Evolutionary conservation across 768 basidiomycete species (phyloP).

Genomic region (Gautieria morchelliformis): DNA sequence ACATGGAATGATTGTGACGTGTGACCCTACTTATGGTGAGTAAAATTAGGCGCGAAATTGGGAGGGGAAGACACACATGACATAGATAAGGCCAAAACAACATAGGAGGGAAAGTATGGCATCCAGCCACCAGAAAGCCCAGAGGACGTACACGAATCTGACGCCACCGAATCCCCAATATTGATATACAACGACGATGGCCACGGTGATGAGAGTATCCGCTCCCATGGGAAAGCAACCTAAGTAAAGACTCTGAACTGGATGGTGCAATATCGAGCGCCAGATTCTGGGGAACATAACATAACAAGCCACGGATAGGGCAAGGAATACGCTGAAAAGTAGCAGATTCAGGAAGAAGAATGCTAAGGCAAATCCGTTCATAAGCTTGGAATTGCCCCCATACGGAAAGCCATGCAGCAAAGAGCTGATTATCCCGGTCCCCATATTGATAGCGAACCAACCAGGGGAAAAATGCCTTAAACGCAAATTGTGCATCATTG

Average conservation of each 20-base stretch:
- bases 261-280: neutral
- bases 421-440: constrained; percentile 7
- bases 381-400: neutral
- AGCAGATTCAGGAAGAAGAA: constrained; percentile 7
- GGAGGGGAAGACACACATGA: constrained; percentile 1
- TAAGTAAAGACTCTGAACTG: constrained; percentile 6
- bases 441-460: constrained; percentile 12
- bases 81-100: constrained; percentile 1
- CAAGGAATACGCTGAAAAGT: constrained; percentile 1
- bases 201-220: constrained; percentile 3
- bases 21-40: constrained; percentile 24
- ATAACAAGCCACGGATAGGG: neutral
- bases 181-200: neutral
- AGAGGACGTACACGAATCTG: constrained; percentile 7
- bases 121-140: neutral
- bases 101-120: neutral
- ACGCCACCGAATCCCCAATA: constrained; percentile 5
- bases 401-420: constrained; percentile 8
- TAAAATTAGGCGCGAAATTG: neutral
- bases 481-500: neutral
- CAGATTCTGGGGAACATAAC: neutral
- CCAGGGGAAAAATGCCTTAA: constrained; percentile 9
- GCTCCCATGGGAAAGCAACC: constrained; percentile 6
- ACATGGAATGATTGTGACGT: constrained; percentile 30
- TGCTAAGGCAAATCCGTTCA: constrained; percentile 1